Evolutionary conservation across 495 filamentous ascomycete genomes (phyloP).

Genomic region (Friedmanniomyces simplex): DNA sequence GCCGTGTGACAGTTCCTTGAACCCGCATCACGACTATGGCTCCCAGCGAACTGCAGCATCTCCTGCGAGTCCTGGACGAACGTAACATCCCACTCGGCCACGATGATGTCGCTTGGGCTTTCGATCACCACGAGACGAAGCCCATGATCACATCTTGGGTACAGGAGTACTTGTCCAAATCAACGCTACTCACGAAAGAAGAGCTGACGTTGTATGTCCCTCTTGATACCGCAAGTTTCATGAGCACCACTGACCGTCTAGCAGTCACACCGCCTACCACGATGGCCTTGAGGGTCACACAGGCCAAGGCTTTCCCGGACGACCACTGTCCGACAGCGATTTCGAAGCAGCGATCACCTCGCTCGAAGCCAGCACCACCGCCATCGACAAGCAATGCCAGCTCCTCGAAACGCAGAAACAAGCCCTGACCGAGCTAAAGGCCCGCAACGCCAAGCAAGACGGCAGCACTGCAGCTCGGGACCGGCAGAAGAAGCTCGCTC

Average conservation of each 20-base stretch:
- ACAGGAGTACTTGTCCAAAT: conserved; percentile 24
- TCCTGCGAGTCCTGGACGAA: conserved; percentile 29
- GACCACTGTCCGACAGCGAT: conserved; percentile 26
- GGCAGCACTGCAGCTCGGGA: background rate
- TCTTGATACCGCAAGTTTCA: background rate
- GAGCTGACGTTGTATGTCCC: conserved; percentile 27
- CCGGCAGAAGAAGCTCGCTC: conserved; percentile 18
- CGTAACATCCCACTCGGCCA: conserved; percentile 22
- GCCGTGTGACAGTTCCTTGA: too few relatives aligned
- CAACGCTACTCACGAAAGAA: conserved; percentile 28
- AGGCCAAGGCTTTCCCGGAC: conserved; percentile 9
- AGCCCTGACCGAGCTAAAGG: conserved; percentile 23
- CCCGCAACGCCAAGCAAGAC: conserved; percentile 16
- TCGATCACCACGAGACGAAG: conserved; percentile 24
- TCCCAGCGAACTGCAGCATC: conserved; percentile 12
- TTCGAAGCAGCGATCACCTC: conserved; percentile 25
- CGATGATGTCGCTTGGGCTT: conserved; percentile 29
- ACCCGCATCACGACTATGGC: background rate
- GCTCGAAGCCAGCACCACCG: conserved; percentile 27
- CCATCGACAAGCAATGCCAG: conserved; percentile 30
- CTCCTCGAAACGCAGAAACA: conserved; percentile 28
- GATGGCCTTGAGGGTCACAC: background rate
- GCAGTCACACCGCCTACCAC: background rate
- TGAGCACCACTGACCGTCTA: background rate
- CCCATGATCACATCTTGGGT: conserved; percentile 23